Evolutionary conservation across 164 flowering plant genomes (phyloP), one percentile per base, ranked within the genome.

Genomic region (Tetrastigma voinierianum): DNA sequence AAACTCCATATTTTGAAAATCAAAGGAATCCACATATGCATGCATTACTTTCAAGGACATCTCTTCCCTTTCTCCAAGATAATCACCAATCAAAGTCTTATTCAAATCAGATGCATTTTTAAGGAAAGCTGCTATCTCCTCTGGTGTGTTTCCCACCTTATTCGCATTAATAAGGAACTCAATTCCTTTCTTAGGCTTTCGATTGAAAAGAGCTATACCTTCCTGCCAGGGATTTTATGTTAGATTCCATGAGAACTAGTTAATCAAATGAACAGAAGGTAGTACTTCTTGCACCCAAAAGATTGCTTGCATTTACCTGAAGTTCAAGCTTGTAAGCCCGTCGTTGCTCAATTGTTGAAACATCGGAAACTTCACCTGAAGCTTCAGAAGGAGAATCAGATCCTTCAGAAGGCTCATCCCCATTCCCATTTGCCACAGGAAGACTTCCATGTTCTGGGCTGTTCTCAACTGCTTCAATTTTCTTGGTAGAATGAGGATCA

Each of bases 291-390:
- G 19, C 19, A 62, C 18, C 44, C 51, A 45, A 67, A 71, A 71
- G 18, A 46, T 12, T 12, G 43, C 40, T 51, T 52, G 15, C 59
- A 59, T 69, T 56, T 79, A 93, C 99, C 92, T 93, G 98, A 76
- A 96, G 92, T 80, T 96, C 98, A 73, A 91, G 94, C 82, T 96
- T 96, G 83, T 96, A 96, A n/a, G 98, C 98, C 46, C 97, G 90
- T 14, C 98, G 97, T 72, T 96, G 98, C 80, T 93, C 99, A 65
- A 96, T 85, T 43, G 83, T 80, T 43, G 77, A 82, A 70, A 77
- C 98, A 70, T 93, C 99, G 65, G 98, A 90, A 76, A 84, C 82
- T 73, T 91, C 99, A 78, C 77, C 84, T 19, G 96, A 82, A 32
- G 86, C 70, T 77, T 95, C 98, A 67, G 91, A 81, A 55, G 82